Percentiles rank a stretch among this genome's conserved stretches.
Conservation (phyloP, 2,329 filamentous ascomycete genomes). For the Thielaviopsis punctulata region DNA sequence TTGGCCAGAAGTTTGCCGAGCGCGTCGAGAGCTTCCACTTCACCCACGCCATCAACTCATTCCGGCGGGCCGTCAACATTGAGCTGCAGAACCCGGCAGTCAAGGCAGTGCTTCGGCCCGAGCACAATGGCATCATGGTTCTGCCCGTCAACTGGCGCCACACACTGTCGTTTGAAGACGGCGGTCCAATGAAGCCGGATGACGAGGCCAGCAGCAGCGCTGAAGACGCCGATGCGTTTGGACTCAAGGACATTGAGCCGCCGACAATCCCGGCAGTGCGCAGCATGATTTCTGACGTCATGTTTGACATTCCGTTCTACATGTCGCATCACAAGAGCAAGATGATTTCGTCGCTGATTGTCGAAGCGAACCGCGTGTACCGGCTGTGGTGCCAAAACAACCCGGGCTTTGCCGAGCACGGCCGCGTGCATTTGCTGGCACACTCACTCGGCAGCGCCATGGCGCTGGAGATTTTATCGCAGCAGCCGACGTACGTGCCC, state of each 20-base stretch:
- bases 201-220: slow-evolving; percentile 35
- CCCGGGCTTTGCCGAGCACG: slow-evolving; percentile 61
- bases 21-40: slow-evolving; percentile 94
- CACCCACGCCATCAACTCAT: slow-evolving; percentile 84
- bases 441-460: slow-evolving; percentile 92
- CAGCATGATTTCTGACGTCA: slow-evolving; percentile 87
- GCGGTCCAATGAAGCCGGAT: slow-evolving; percentile 40
- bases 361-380: slow-evolving; percentile 91
- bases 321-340: slow-evolving; percentile 90
- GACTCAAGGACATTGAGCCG: slow-evolving; percentile 78
- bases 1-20: slow-evolving; percentile 90
- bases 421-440: slow-evolving; percentile 79
- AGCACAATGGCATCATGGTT: slow-evolving; percentile 84
- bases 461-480: slow-evolving; percentile 78
- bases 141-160: slow-evolving; percentile 89
- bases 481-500: slow-evolving; percentile 62
- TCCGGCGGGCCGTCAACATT: slow-evolving; percentile 70
- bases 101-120: slow-evolving; percentile 51
- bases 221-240: slow-evolving; percentile 29
- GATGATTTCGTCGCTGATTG: slow-evolving; percentile 79
- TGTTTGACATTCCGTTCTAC: slow-evolving; percentile 97
- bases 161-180: slow-evolving; percentile 73
- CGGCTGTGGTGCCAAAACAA: slow-evolving; percentile 90
- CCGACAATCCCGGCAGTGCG: slow-evolving; percentile 82
- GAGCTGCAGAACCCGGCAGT: slow-evolving; percentile 61